Evolutionary conservation across 2,329 filamentous ascomycete genomes (phyloP).

Genomic region (Knoxdaviesia capensis): DNA sequence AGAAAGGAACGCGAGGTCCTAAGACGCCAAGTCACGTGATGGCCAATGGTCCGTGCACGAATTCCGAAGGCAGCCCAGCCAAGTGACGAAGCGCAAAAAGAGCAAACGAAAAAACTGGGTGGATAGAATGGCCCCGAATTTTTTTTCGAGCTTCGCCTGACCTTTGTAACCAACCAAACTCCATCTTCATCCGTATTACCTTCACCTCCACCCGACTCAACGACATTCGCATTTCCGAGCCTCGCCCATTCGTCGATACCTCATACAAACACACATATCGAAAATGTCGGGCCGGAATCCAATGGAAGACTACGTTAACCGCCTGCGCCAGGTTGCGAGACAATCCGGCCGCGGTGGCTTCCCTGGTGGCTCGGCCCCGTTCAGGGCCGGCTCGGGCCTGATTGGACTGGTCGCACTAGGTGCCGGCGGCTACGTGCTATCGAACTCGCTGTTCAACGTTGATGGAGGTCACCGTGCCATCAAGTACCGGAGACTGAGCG

Average conservation of each 20-base stretch:
- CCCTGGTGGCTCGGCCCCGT: slow-evolving; percentile 13
- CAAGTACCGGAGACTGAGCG: slow-evolving; percentile 85
- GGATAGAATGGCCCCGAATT: no score
- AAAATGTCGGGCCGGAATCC: slow-evolving; percentile 11
- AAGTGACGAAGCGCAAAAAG: no score
- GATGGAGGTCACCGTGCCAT: slow-evolving; percentile 98
- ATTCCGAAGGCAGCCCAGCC: no score
- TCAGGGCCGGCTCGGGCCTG: slow-evolving; percentile 15
- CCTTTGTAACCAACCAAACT: no score
- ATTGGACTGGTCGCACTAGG: slow-evolving; percentile 22
- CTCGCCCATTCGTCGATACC: not conserved
- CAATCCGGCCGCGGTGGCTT: slow-evolving; percentile 20
- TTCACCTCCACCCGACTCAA: no score
- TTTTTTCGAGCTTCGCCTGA: no score
- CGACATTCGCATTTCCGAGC: not conserved
- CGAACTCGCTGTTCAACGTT: slow-evolving; percentile 56
- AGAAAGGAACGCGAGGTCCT: no score
- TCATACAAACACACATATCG: not conserved
- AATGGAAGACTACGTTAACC: slow-evolving; percentile 29
- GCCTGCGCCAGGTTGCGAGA: slow-evolving; percentile 27
- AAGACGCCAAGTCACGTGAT: no score
- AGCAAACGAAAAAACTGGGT: no score
- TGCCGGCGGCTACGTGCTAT: slow-evolving; percentile 25
- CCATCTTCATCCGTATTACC: no score
- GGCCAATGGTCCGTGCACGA: no score